Conservation (phyloP, 306 rosid species). For the Quercus aquifolioides region DNA sequence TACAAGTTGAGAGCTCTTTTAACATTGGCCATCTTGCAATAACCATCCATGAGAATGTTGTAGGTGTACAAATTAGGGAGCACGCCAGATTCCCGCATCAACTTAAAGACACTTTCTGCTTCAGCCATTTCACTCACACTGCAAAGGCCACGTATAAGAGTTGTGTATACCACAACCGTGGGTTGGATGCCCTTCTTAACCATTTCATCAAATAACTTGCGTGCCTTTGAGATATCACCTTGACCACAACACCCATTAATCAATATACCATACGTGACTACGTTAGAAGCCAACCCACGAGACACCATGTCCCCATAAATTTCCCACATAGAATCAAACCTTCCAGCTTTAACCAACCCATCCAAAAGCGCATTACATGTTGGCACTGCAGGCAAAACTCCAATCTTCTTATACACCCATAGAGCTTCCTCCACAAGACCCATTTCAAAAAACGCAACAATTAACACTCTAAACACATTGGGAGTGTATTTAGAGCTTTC, state of each 20-base stretch:
- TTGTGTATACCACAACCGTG: constrained; percentile 50
- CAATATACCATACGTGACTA: constrained; percentile 54
- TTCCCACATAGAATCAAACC: constrained; percentile 45
- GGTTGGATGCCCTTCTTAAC: constrained; percentile 35
- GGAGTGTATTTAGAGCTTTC: constrained; percentile 29
- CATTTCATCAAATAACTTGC: constrained; percentile 61
- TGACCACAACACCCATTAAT: constrained; percentile 39
- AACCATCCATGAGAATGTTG: constrained; percentile 67
- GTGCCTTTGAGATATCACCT: constrained; percentile 36
- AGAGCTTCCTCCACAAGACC: constrained; percentile 56
- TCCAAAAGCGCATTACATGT: constrained; percentile 64
- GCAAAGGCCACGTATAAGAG: constrained; percentile 49
- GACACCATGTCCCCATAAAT: constrained; percentile 42
- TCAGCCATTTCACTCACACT: constrained; percentile 43
- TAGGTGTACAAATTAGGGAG: constrained; percentile 58
- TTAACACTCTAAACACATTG: constrained; percentile 38
- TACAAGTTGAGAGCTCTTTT: constrained; percentile 41
- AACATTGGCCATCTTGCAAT: constrained; percentile 47
- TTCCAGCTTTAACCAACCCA: constrained; percentile 40
- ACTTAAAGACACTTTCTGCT: constrained; percentile 39
- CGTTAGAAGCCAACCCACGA: constrained; percentile 46
- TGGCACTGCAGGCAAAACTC: constrained; percentile 33
- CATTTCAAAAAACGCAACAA: constrained; percentile 43
- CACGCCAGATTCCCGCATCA: constrained; percentile 47
- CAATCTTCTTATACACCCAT: constrained; percentile 32